Percentiles rank a stretch among this genome's conserved stretches.
Conservation (phyloP, 306 rosid species). For the Lathyrus tuberosus region DNA sequence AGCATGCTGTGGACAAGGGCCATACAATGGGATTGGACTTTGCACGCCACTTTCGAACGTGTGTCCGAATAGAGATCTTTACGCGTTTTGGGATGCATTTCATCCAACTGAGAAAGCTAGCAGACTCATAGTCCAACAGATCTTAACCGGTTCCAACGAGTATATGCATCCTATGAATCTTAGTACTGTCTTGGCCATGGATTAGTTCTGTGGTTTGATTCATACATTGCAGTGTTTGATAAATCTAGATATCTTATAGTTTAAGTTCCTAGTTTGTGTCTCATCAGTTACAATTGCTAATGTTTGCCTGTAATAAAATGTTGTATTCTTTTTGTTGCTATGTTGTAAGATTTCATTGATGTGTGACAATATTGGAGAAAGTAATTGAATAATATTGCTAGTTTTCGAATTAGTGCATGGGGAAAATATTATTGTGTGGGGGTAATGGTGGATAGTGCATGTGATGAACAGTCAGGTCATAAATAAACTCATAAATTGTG, state of each 20-base stretch:
- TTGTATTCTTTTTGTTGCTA: conserved; percentile 1
- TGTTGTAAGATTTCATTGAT: neutral
- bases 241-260: neutral
- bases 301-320: too few species aligned
- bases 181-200: conserved; percentile 60
- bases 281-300: too few species aligned
- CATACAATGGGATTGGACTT: conserved; percentile 73
- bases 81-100: conserved; percentile 80
- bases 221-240: too few species aligned
- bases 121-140: conserved; percentile 58
- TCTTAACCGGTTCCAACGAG: conserved; percentile 50
- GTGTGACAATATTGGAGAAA: too few species aligned
- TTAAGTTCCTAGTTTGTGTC: neutral
- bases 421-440: neutral
- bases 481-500: too few species aligned
- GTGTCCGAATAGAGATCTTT: conserved; percentile 61
- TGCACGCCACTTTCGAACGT: conserved; percentile 67
- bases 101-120: conserved; percentile 80
- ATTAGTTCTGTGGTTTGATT: conserved; percentile 39
- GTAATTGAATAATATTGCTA: neutral
- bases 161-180: conserved; percentile 81
- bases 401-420: neutral
- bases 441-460: too few species aligned
- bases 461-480: too few species aligned
- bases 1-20: conserved; percentile 91